Evolutionary conservation across 202 grass and related monocot species (phyloP), one percentile per base, ranked within the genome.

Genomic region (Bolboschoenoplectus hybrid): DNA sequence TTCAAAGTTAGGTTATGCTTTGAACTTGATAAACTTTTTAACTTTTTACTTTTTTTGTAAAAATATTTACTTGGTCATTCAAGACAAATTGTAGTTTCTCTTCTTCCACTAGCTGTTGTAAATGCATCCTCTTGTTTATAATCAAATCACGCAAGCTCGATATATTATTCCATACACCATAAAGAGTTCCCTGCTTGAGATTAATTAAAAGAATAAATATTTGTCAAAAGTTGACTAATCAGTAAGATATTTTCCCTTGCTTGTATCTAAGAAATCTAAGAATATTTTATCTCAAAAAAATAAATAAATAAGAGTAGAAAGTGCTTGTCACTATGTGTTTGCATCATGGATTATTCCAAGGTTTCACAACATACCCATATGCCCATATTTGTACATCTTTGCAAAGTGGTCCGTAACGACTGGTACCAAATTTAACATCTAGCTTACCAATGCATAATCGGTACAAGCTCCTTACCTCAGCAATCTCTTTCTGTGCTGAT

Each of bases 171-270:
- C 88, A 99, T 79, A 90, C 91, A 90, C 87, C 89, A 84, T 89
- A 89, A 53, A 96, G 88, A 63, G 62, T 84, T 90, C 68, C 89
- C 97, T 99, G 89, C 89, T 93, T 90, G 32, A 89, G 1, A 87
- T 73, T 35, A 87, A 73, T 45, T 26, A 13, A 86, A 65, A 9
- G 41, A 57, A 6, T 8, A 79, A 89, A 63, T 9, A 74, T 0
- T 57, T 88, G 73, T 86, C 34, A 91, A 64, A 84, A 77, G 11
- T 68, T 50, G 41, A 35, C 3, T 47, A 43, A 83, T 34, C 53
- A 35, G 17, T 74, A 65, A 82, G 4, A 82, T 82, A 51, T 57
- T 26, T 82, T 79, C 12, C 73, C 34, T 77, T 56, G 51, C 5
- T 55, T 57, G 34, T 76, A 76, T 53, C 73, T 74, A 74, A 74